Evolutionary conservation across 75 land plant species (phyloP).

Genomic region (Azolla pinnata): DNA sequence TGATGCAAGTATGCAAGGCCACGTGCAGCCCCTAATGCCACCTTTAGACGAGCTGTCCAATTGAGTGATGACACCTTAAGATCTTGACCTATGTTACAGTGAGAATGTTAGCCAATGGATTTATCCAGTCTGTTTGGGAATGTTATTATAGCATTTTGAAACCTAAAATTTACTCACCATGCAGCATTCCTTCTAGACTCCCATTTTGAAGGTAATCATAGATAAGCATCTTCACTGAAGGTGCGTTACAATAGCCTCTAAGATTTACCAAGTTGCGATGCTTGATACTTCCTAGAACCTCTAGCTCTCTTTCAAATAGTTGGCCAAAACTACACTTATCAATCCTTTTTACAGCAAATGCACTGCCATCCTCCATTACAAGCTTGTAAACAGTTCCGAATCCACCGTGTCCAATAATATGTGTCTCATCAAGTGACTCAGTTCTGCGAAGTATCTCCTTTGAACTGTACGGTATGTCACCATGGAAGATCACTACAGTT

Average conservation of each 20-base stretch:
- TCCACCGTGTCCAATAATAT: constrained; percentile 86
- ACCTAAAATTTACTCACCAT: constrained; percentile 34
- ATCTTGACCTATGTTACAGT: constrained; percentile 17
- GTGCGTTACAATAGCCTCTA: constrained; percentile 72
- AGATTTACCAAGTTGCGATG: constrained; percentile 91
- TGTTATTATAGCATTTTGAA: not conserved
- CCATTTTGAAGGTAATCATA: constrained; percentile 77
- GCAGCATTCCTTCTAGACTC: constrained; percentile 64
- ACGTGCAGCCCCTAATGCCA: constrained; percentile 75
- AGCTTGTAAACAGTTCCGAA: constrained; percentile 90
- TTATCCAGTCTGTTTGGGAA: not conserved
- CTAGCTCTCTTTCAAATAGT: constrained; percentile 76
- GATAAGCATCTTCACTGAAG: constrained; percentile 69
- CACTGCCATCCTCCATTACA: constrained; percentile 79
- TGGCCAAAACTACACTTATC: constrained; percentile 57
- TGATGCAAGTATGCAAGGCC: constrained; percentile 87
- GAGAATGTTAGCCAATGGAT: too few species aligned
- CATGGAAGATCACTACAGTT: constrained; percentile 75
- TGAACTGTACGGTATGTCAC: constrained; percentile 78
- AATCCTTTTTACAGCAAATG: constrained; percentile 82
- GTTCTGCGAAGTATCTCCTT: constrained; percentile 62
- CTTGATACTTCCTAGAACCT: constrained; percentile 80
- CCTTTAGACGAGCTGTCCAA: constrained; percentile 63
- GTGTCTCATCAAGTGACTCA: constrained; percentile 66
- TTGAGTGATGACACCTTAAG: constrained; percentile 32